phyloP scores from a whole-genome alignment of 768 basidiomycete species.

The Psilocybe cyanescens region DNA sequence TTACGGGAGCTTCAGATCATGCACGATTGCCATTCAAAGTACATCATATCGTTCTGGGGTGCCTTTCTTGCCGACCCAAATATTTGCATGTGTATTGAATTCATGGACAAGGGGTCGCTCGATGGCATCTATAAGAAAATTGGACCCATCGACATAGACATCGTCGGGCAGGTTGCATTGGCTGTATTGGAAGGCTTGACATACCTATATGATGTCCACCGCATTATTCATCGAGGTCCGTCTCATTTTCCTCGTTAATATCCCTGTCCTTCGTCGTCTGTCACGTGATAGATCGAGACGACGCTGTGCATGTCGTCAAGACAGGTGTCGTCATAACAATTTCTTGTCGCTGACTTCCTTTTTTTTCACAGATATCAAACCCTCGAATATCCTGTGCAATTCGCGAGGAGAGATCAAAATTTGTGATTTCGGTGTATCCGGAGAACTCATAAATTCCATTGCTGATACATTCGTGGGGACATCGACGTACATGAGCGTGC shows the following conservation, averaged over 20 bases:
- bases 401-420: slow-evolving; percentile 97
- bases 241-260: slow-evolving; percentile 17
- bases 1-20: slow-evolving; percentile 97
- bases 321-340: slow-evolving; percentile 27
- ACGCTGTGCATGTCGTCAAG: slow-evolving; percentile 4
- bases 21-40: slow-evolving; percentile 93
- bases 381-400: slow-evolving; percentile 96
- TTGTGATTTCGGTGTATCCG: slow-evolving; percentile 98
- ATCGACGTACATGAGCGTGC: slow-evolving; percentile 98
- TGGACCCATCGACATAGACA: slow-evolving; percentile 89
- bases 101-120: slow-evolving; percentile 90
- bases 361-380: slow-evolving; percentile 85
- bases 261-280: slow-evolving; percentile 12
- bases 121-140: slow-evolving; percentile 97
- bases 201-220: slow-evolving; percentile 96
- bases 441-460: slow-evolving; percentile 97
- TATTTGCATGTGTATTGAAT: slow-evolving; percentile 99
- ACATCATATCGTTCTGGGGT: slow-evolving; percentile 97
- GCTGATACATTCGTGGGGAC: slow-evolving; percentile 99
- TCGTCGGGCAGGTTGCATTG: slow-evolving; percentile 93
- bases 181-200: slow-evolving; percentile 95
- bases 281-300: slow-evolving; percentile 22
- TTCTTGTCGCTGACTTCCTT: slow-evolving; percentile 15
- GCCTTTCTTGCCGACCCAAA: slow-evolving; percentile 97
- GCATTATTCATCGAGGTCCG: slow-evolving; percentile 97